Base-by-base conservation (phyloP, 371 early-diverging fungal species). In the Batkoa obscura region DNA sequence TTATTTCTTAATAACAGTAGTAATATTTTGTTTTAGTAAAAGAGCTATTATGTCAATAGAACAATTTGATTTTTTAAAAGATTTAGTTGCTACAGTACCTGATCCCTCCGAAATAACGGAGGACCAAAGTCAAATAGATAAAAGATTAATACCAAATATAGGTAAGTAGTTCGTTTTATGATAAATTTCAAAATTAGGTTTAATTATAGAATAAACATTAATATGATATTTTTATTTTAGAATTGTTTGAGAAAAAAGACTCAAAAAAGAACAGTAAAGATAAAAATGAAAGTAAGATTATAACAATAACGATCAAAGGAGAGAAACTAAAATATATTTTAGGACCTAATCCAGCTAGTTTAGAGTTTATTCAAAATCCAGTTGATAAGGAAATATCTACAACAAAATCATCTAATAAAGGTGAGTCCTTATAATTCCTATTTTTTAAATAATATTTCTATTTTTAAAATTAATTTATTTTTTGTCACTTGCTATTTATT, bases 11-110 rank as follows among this genome's bases (percentile, higher is more conserved):
- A 42, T 32, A 45, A 8, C 8, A 15, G 15, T 43, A 1, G 32
- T 33, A 37, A 49, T 13, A 42, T 32, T 23, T 58, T 17, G 58
- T 12, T 34, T 55, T 71, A 88, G 88, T 57, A 93, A 91, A 72
- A 79, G 78, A 43, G 81, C 86, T n/a, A 81, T 95, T 15, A 68
- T 78, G 63, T 79, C 71, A 45, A 84, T 77, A 36, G 91, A 89
- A 45, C 79, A 85, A 65, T 93, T 92, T 63, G 96, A 95, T 63
- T 95, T 95, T 67, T 67, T 95, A 55, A 82, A 83, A 61, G 92
- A 90, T 58, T 72, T 88, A 37, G 93, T 93, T 8, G 84, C 81
- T 41, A 71, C 75, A 38, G 78, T 92, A n/a, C 80, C 84, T 17
- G 93, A 92, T 66, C 88, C 89, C 15, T 65, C 56, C 4, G 60